These are phyloP conservation scores for Argentina anserina DNA, from an alignment of 306 rosid genomes.

Conservation along the genomic window DNA sequence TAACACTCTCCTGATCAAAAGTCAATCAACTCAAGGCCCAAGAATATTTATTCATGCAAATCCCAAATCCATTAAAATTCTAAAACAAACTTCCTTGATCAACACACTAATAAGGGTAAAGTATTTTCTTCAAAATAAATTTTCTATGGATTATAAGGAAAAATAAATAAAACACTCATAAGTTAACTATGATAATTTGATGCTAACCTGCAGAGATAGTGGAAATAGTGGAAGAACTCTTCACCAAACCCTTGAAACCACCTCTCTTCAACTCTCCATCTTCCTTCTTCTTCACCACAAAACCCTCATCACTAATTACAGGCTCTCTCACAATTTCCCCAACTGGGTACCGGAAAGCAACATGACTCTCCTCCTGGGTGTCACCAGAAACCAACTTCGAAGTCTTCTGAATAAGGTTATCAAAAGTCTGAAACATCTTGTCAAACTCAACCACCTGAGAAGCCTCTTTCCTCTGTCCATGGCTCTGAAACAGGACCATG, in stretches of 20 bases:
- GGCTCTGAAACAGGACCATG: constrained; percentile 49
- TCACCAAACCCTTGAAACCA: constrained; percentile 25
- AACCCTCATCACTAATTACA: constrained; percentile 32
- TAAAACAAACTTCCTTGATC: not conserved
- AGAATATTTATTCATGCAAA: not conserved
- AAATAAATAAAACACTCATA: not conserved
- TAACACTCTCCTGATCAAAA: not conserved
- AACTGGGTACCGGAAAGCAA: constrained; percentile 25
- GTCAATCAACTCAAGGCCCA: not conserved
- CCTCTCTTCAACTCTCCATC: constrained; percentile 29
- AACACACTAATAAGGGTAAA: not conserved
- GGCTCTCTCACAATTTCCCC: constrained; percentile 21
- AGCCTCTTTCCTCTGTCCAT: constrained; percentile 63
- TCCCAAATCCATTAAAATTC: not conserved
- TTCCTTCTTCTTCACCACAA: constrained; percentile 18
- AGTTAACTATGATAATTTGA: not conserved
- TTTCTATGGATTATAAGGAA: not conserved
- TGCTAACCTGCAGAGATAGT: constrained; percentile 50
- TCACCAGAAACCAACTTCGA: constrained; percentile 64
- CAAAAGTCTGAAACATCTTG: constrained; percentile 54
- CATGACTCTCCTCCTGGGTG: constrained; percentile 17
- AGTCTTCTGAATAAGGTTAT: constrained; percentile 71
- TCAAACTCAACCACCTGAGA: constrained; percentile 51
- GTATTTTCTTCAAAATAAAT: not conserved
- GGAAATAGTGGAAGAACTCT: constrained; percentile 39